Conservation (phyloP, 2,329 filamentous ascomycete genomes). For the Fusarium chaquense region DNA sequence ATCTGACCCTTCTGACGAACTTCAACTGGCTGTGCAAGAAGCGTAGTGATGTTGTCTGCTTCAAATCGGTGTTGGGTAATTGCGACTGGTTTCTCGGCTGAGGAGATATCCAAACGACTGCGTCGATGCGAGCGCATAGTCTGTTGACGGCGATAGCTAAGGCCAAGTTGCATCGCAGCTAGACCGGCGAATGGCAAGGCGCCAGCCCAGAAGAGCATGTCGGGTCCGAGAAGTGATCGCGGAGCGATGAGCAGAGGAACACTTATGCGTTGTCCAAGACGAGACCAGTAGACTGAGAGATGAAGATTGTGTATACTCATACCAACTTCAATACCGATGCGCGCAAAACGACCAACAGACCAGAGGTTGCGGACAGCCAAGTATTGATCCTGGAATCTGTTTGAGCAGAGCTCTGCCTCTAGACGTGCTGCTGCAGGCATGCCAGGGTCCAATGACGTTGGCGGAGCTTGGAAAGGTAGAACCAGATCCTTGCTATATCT, state of each 20-base stretch:
- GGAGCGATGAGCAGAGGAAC: slow-evolving; percentile 58
- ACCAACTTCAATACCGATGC: slow-evolving; percentile 59
- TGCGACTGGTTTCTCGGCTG: slow-evolving; percentile 39
- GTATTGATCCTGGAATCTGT: slow-evolving; percentile 52
- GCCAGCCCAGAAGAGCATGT: slow-evolving; percentile 55
- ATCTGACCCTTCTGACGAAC: slow-evolving; percentile 53
- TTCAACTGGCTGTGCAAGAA: slow-evolving; percentile 57
- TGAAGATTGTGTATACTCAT: slow-evolving; percentile 57
- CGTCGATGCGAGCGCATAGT: slow-evolving; percentile 18
- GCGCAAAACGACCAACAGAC: slow-evolving; percentile 56
- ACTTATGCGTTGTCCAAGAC: slow-evolving; percentile 58
- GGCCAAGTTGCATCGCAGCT: slow-evolving; percentile 53
- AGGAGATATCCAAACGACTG: slow-evolving; percentile 11
- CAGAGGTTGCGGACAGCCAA: slow-evolving; percentile 60
- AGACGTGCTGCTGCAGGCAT: slow-evolving; percentile 50
- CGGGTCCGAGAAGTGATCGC: slow-evolving; percentile 43
- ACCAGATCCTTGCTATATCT: slow-evolving; percentile 50
- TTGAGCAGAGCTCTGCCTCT: slow-evolving; percentile 59
- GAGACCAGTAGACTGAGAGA: slow-evolving; percentile 62
- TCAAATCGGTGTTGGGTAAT: slow-evolving; percentile 56
- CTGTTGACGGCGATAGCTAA: slow-evolving; percentile 26
- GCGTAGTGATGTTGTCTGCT: slow-evolving; percentile 59
- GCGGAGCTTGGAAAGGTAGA: slow-evolving; percentile 44
- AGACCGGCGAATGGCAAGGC: slow-evolving; percentile 57
- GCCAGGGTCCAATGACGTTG: slow-evolving; percentile 23